Base-by-base conservation (phyloP, 1,284 basidiomycete species). In the Cerioporus squamosus region DNA sequence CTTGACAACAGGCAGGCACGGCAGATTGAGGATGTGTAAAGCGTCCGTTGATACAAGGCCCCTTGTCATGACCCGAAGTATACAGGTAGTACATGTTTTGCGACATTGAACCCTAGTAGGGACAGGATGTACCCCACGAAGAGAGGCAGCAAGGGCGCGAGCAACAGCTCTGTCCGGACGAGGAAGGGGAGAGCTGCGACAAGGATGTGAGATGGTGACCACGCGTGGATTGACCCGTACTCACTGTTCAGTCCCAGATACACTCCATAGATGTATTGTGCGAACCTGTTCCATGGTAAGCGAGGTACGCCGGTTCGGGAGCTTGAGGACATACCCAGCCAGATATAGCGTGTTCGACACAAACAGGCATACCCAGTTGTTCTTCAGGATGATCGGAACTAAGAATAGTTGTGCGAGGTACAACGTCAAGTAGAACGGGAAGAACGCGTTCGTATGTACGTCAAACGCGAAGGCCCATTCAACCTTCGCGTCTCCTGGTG, bases 401-500 rank as follows among this genome's bases (percentile, higher is more conserved):
- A 97, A 80, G 61, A 95, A 87, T 3, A 97, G 80, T 70, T 97
- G 92, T 0, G 88, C 90, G 53, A 94, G 79, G 72, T 96, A 95
- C 51, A 96, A 82, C 17, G 92, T 90, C 59, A 97, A 82, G 75
- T 93, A 96, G 53, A 94, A 79, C 4, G 95, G 95, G 76, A 97
- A 97, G 81, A 97, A 97, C 5, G 93, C 88, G 70, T 97, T 97
- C 62, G 91, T 95, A 71, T 96, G 94, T 17, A 97, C 92, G 74
- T 97, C 95, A 68, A 98, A 96, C 15, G 92, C 92, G 74, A 96
- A 97, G 17, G 89, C 91, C 90, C 91, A 95, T 79, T 95, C 93
- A 44, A 95, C 90, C 15, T 77, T 74, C 22, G 90, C 87, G 66
- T 94, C 91, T 6, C 84, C 81, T 0, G 85, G 83, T 3, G 86